Evolutionary conservation across 495 filamentous ascomycete species (phyloP), one percentile per base, ranked within the genome.

Genomic region (Neurospora sp.): DNA sequence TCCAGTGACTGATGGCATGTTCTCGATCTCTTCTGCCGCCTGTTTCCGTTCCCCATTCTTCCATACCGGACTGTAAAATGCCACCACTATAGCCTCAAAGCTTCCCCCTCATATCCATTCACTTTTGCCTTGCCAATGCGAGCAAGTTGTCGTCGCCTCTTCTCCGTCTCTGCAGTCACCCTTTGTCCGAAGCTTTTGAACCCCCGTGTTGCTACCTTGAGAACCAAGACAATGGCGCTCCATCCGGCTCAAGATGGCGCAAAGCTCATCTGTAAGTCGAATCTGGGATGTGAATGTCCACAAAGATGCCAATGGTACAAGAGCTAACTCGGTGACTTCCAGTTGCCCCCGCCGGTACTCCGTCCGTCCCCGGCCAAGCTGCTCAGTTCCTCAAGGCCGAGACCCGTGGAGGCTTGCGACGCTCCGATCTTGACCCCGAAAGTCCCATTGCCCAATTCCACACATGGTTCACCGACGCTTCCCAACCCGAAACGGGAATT

Each of bases 371-470:
- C 31, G 79, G 82, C 10, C 87, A 89, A 75, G 90, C 91, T 7
- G 85, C 83, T 38, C 91, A 92, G 81, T 92, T 89, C 80, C 84
- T 83, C 39, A 86, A 85, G 76, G 72, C 77, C 59, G 78, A 79
- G 65, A 76, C 69, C 18, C 38, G 35, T 31, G 86, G 84, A 75
- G 78, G 82, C 4, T 87, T 93, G 69, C 78, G 83, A 39, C 83
- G 82, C 75, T 74, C 77, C 9, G 83, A 89, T 73, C 87, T 93
- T 47, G 77, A 86, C 71, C 74, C 83, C 20, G 65, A 83, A 8
- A 81, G 81, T 76, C 93, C 96, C 5, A 83, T 95, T 73, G 85
- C 85, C 70, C 95, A 97, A 81, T 98, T 98, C 85, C 87, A 97
- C 81, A 79, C 81, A 74, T 98, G 95, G 94, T 98, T 94, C 87